Evolutionary conservation across 192 early-diverging fungal species (phyloP), one percentile per base, ranked within the genome.

Genomic region (Lobosporangium transversale): DNA sequence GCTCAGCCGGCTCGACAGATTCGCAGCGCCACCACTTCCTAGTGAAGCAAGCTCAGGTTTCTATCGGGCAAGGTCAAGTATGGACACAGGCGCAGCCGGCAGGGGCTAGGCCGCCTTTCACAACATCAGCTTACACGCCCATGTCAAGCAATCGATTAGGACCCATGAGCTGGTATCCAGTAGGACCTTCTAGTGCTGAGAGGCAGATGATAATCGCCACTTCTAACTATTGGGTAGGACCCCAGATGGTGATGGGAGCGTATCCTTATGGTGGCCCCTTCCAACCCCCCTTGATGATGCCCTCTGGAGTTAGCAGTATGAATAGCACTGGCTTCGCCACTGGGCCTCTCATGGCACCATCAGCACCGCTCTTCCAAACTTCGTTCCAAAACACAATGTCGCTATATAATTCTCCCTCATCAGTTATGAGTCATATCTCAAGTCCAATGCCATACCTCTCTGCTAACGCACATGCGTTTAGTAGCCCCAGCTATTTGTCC

Each of bases 71-170:
- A 29, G 27, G 36, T 17, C 53, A 48, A 27, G 56, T 37, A 2
- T 53, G 40, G 50, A 43, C 52, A 27, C 54, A 53, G 12, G 47
- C 62, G 8, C 62, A 59, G 20, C 37, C 60, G 9, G 21, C 48
- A 5, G 70, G 62, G 0, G 20, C 58, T 15, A 49, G 71, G 4
- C 71, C 71, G 24, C 58, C 45, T 40, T 76, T 66, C 20, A 64
- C 71, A 4, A 62, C 50, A 3, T 66, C 71, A 18, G 66, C 71
- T 0, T 55, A 53, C 27, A 76, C 64, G 18, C 66, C 64, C 1
- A 36, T 76, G 20, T 23, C 21, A 3, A 29, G n/a, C 3, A 31
- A 37, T 21, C 21, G 30, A n/a, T n/a, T n/a, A n/a, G n/a, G 7
- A 51, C 57, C 2, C 54, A 31, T 5, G 70, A 53, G 36, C 11